Base-by-base conservation (phyloP, 306 rosid species). In the Crataegus laevigata region DNA sequence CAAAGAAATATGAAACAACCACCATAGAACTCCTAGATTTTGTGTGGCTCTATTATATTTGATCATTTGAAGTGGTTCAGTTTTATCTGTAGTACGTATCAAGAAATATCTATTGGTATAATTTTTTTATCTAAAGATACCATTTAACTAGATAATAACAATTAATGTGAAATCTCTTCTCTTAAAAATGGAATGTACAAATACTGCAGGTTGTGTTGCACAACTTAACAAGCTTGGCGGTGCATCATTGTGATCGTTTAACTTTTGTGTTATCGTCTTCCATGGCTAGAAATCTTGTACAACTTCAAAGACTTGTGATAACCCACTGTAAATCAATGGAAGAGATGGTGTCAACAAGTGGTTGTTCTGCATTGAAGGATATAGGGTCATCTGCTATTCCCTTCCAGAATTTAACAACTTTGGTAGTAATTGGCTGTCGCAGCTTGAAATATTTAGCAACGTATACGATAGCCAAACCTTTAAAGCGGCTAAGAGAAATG, bases 311-410 rank as follows among this genome's bases (percentile, higher is more conserved):
- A n/a, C n/a, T n/a, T n/a, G n/a, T n/a, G n/a, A n/a, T n/a, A n/a
- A n/a, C n/a, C n/a, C n/a, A n/a, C n/a, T n/a, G n/a, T 80, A 73
- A 17, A 86, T 89, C 4, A 24, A 84, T 89, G 87, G 34, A 17
- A 43, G 50, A 13, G 25, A 69, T 87, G 43, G 54, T 82, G 11
- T 21, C 64, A 6, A 47, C 24, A 17, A 22, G n/a, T n/a, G n/a
- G n/a, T 8, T n/a, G 61, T 55, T 3, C 3, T 3, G 1, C 4
- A n/a, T 3, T 55, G 14, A 22, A 55, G 61, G 25, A 10, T 9
- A 1, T 55, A 55, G 25, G 15, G 26, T 7, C 61, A 21, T 55
- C 14, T 3, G 61, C 5, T 12, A 55, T n/a, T 1, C 4, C 61
- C 61, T 55, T 55, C 13, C 0, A 55, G 61, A 55, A 55, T 55